Evolutionary conservation across 495 filamentous ascomycete species (phyloP), one percentile per base, ranked within the genome.

Genomic region (Neurospora tetrasperma): DNA sequence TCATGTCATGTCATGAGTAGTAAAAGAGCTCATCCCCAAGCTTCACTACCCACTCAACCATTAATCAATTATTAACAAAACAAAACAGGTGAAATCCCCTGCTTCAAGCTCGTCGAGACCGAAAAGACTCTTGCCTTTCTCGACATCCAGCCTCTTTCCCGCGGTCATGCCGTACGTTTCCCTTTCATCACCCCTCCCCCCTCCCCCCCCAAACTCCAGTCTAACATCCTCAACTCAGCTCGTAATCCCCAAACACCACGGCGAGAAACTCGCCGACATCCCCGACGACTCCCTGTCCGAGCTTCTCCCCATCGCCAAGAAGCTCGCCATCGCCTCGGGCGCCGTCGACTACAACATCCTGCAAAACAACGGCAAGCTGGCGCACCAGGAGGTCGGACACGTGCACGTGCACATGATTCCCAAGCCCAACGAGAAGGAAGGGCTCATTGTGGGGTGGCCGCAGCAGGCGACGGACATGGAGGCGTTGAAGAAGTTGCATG

Each of bases 71-170:
- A 2, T 18, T 18, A 11, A 46, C 4, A 8, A 46, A n/a, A 48
- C 44, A 27, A 54, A 31, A 43, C 78, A 96, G 94, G 93, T 76
- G 94, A 98, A 54, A 97, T 98, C 84, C 94, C 95, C 69, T 93
- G 90, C 77, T 92, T 97, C 85, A 98, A 97, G 88, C 88, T 98
- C 84, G 93, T 92, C 79, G 96, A 99, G 83, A 92, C 85, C 77
- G 93, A 97, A 41, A 96, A 94, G 86, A 92, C 96, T 73, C 87
- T 97, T 18, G 96, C 96, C 6, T 99, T 99, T 85, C 91, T 99
- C 76, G 96, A 99, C 83, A 97, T 98, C 84, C 88, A 92, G 76
- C 96, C 96, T 18, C 85, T 98, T 4, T 92, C 89, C 80, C 85
- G 85, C 72, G 94, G 96, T 68, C 94, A 98, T 79, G 90, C 92